A percentile compares a stretch with the other conserved stretches of the same genome.
These are phyloP conservation scores for Penicillium sp. DNA, from an alignment of 2,329 filamentous ascomycete genomes.

Conservation along the genomic window DNA sequence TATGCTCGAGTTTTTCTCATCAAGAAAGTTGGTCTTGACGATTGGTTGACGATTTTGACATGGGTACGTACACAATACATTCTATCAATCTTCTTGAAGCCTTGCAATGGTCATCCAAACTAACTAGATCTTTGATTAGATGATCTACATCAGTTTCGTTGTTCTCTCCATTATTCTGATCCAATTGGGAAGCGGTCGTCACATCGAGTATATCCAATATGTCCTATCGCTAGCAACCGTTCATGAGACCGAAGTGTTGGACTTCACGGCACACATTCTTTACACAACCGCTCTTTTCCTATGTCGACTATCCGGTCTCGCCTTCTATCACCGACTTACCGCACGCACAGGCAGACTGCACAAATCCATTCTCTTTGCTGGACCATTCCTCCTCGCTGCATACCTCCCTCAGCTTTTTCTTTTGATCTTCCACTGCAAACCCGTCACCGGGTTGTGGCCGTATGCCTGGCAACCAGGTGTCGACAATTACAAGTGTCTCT, in stretches of 20 bases:
- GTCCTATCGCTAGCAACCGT: slow-evolving; percentile 47
- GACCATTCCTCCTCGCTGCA: slow-evolving; percentile 39
- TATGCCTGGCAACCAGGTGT: slow-evolving; percentile 50
- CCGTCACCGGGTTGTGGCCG: slow-evolving; percentile 55
- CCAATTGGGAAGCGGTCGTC: slow-evolving; percentile 48
- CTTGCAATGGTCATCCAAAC: not conserved
- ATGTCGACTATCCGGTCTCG: slow-evolving; percentile 54
- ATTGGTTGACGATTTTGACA: slow-evolving; percentile 50
- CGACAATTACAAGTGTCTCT: slow-evolving; percentile 47
- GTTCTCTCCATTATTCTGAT: slow-evolving; percentile 48
- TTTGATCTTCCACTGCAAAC: slow-evolving; percentile 54
- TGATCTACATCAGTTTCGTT: slow-evolving; percentile 46
- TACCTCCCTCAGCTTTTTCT: slow-evolving; percentile 53
- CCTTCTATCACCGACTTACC: slow-evolving; percentile 53
- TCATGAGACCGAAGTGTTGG: slow-evolving; percentile 48
- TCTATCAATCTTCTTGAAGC: not conserved
- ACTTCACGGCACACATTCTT: slow-evolving; percentile 54
- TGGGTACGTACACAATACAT: slow-evolving; percentile 38
- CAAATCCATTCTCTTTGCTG: slow-evolving; percentile 29
- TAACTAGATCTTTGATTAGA: slow-evolving; percentile 10
- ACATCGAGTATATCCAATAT: slow-evolving; percentile 42
- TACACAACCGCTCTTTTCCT: slow-evolving; percentile 54
- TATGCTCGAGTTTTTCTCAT: slow-evolving; percentile 49
- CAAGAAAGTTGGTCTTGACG: slow-evolving; percentile 48
- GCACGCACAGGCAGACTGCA: slow-evolving; percentile 30